These are phyloP conservation scores for Alternaria arbusti DNA, from an alignment of 2,329 filamentous ascomycete species.

Conservation along the genomic window DNA sequence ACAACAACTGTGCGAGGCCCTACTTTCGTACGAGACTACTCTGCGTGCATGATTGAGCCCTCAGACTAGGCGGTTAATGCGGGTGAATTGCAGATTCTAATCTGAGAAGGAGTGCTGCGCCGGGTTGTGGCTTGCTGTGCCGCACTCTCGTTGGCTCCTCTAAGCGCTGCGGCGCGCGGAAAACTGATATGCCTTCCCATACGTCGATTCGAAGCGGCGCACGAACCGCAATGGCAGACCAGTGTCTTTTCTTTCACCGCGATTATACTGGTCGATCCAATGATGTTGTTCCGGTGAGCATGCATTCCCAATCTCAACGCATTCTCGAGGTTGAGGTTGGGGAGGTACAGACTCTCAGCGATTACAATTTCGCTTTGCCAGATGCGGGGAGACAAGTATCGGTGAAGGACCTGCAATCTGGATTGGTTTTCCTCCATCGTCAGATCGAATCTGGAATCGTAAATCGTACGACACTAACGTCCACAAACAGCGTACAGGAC, in stretches of 20 bases:
- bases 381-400: not conserved
- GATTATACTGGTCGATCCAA: not conserved
- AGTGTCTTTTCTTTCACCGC: not conserved
- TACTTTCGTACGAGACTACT: not conserved
- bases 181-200: not conserved
- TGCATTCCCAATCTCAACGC: not conserved
- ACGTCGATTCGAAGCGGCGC: not conserved
- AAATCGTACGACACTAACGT: conserved; percentile 6
- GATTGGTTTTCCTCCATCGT: not conserved
- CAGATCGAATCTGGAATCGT: conserved; percentile 1
- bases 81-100: not conserved
- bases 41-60: not conserved
- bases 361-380: not conserved
- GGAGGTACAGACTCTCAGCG: not conserved
- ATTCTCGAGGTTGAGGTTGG: not conserved
- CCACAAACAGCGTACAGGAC: not conserved
- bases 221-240: not conserved
- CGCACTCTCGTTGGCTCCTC: conserved; percentile 1
- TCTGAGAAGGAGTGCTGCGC: not conserved
- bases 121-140: not conserved
- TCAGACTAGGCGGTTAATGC: not conserved
- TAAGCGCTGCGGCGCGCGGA: conserved; percentile 12
- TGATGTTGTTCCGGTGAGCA: not conserved
- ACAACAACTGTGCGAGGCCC: not conserved
- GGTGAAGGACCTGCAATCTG: not conserved